These are phyloP conservation scores for Bisporella sp. DNA, from an alignment of 2,329 filamentous ascomycete genomes.

Conservation along the genomic window DNA sequence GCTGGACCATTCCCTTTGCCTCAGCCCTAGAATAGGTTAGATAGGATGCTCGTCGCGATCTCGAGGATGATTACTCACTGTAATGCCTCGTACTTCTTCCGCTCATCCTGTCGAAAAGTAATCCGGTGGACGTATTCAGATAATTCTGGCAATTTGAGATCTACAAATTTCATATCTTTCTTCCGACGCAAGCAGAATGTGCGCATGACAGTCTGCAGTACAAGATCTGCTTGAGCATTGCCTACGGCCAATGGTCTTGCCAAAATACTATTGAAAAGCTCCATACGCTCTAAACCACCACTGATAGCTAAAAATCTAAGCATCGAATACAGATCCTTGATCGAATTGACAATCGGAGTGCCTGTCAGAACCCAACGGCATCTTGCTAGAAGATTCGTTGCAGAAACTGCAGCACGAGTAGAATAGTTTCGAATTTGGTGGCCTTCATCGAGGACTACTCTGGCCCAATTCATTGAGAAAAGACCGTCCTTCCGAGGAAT, in stretches of 20 bases:
- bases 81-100: slow-evolving; percentile 69
- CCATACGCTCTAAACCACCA: slow-evolving; percentile 65
- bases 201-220: slow-evolving; percentile 73
- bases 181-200: slow-evolving; percentile 73
- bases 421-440: slow-evolving; percentile 74
- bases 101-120: slow-evolving; percentile 65
- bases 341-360: slow-evolving; percentile 76
- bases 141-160: slow-evolving; percentile 70
- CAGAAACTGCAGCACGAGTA: slow-evolving; percentile 65
- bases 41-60: no score
- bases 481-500: slow-evolving; percentile 39
- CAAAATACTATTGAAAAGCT: slow-evolving; percentile 67
- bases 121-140: slow-evolving; percentile 73
- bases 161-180: slow-evolving; percentile 85
- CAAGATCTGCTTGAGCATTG: slow-evolving; percentile 48
- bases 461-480: slow-evolving; percentile 65
- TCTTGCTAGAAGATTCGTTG: slow-evolving; percentile 57
- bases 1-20: slow-evolving; percentile 63
- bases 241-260: slow-evolving; percentile 59
- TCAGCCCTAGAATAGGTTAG: slow-evolving; percentile 46
- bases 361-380: slow-evolving; percentile 76
- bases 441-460: slow-evolving; percentile 77
- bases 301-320: slow-evolving; percentile 70
- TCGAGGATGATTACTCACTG: slow-evolving; percentile 38
- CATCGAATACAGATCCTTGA: slow-evolving; percentile 75